Base-by-base conservation (phyloP, 805 yeast species). In the Ogataea methanolica region DNA sequence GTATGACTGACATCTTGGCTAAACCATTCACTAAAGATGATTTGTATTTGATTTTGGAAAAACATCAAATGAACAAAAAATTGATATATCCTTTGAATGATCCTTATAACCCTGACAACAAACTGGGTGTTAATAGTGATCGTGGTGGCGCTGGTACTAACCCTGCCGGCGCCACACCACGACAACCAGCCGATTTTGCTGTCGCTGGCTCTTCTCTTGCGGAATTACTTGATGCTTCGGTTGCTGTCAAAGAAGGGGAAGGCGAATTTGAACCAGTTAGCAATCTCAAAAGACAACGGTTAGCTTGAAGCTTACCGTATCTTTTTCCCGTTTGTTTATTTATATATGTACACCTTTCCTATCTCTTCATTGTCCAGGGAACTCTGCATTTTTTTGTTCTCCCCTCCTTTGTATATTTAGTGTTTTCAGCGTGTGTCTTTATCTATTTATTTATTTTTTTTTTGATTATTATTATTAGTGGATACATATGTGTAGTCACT, bases 11-110 rank as follows among this genome's bases (percentile, higher is more conserved):
- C 65, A 88, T 94, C 35, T 71, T 94, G 53, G 96, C 96, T 5
- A 89, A 94, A 61, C 99, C 99, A 1, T 94, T 94, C 63, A 85
- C 96, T 2, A 89, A 87, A 61, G 88, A 83, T 54, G 96, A 88
- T 61, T 72, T 94, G 48, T 87, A 83, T 60, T 74, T 82, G 51
- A 88, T 90, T 60, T 69, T 92, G 45, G 82, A 85, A 53, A 85
- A 90, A 57, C 89, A 87, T 62, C 71, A 85, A 45, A 75, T 79
- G 48, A 72, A 77, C 31, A 70, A 58, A n/a, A 50, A 50, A 42
- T 54, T 62, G 42, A 58, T 59, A 12, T 58, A 55, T 31, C 63
- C 63, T 2, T 34, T 45, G 9, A 53, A 55, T 36, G 63, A 55
- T 26, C 54, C 59, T 11, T 57, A 54, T 48, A 44, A 52, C 26